These are phyloP conservation scores for Aegilops longissima DNA, from an alignment of 176 grass and related monocot species.

Conservation along the genomic window DNA sequence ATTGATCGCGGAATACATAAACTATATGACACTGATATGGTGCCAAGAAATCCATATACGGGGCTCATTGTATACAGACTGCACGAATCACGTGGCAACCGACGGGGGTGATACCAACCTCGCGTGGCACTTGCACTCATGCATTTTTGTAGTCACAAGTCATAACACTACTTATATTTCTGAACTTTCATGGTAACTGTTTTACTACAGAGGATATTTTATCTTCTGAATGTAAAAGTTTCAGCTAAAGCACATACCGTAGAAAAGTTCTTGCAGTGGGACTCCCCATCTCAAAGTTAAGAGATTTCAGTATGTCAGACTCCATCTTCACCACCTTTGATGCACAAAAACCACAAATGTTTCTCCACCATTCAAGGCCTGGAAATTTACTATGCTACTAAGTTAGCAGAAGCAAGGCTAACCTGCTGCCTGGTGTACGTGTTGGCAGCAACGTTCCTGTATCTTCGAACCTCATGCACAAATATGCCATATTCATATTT, in stretches of 20 bases:
- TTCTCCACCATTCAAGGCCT: neutral
- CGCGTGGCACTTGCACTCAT: no score
- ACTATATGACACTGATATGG: no score
- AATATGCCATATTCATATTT: slow-evolving; percentile 51
- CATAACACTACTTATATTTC: neutral
- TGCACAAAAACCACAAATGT: slow-evolving; percentile 6
- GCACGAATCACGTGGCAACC: no score
- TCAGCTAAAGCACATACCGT: slow-evolving; percentile 19
- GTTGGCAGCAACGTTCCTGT: slow-evolving; percentile 24
- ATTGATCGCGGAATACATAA: no score
- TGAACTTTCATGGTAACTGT: neutral
- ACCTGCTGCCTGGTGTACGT: slow-evolving; percentile 54
- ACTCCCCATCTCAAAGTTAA: slow-evolving; percentile 41
- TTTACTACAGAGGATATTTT: neutral
- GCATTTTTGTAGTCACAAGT: no score
- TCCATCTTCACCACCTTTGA: slow-evolving; percentile 58
- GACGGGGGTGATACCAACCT: no score
- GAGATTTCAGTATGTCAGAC: slow-evolving; percentile 37
- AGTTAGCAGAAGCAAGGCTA: neutral
- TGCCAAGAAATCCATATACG: no score
- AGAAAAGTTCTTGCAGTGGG: slow-evolving; percentile 62
- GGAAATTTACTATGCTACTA: slow-evolving; percentile 11
- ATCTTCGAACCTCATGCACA: slow-evolving; percentile 23
- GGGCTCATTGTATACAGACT: no score
- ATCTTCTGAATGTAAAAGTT: neutral